Evolutionary conservation across 2,329 filamentous ascomycete genomes (phyloP).

Genomic region (Hawksworthiomyces lignivorus): DNA sequence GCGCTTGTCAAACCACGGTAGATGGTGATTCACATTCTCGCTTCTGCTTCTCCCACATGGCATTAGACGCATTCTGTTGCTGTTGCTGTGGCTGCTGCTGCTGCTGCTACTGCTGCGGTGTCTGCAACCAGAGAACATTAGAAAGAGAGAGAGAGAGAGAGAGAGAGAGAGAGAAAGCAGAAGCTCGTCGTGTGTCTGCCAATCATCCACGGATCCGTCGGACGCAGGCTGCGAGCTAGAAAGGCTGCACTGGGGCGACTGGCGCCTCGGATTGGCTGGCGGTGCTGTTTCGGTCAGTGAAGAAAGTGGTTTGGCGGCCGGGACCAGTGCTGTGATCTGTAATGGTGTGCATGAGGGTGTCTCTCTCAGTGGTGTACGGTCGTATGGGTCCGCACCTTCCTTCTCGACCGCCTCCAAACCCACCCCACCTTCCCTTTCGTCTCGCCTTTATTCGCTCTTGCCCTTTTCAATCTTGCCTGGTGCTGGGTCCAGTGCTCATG

Average conservation of each 20-base stretch:
- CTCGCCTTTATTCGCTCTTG: background rate
- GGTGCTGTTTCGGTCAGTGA: background rate
- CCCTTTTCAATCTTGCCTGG: background rate
- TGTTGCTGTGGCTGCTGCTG: no score
- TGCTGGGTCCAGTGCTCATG: no score
- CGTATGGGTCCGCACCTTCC: conserved; percentile 14
- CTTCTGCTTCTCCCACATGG: no score
- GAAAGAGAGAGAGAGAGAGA: no score
- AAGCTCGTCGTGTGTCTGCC: conserved; percentile 1
- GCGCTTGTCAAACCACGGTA: no score
- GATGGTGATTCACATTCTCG: no score
- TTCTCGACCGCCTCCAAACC: conserved; percentile 1
- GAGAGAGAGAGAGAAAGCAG: background rate
- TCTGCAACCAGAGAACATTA: no score
- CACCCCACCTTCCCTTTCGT: conserved; percentile 4
- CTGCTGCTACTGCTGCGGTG: no score
- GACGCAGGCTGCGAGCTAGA: conserved; percentile 8
- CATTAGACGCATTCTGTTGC: no score
- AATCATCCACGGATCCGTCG: conserved; percentile 12
- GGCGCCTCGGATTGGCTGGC: conserved; percentile 10
- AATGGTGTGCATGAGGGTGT: background rate
- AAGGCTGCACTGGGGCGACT: conserved; percentile 6
- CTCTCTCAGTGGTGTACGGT: no score
- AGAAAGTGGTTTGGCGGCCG: background rate
- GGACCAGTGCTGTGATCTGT: no score